Evolutionary conservation across 139 green algal genomes (phyloP).

Genomic region (Chlorella sp.): DNA sequence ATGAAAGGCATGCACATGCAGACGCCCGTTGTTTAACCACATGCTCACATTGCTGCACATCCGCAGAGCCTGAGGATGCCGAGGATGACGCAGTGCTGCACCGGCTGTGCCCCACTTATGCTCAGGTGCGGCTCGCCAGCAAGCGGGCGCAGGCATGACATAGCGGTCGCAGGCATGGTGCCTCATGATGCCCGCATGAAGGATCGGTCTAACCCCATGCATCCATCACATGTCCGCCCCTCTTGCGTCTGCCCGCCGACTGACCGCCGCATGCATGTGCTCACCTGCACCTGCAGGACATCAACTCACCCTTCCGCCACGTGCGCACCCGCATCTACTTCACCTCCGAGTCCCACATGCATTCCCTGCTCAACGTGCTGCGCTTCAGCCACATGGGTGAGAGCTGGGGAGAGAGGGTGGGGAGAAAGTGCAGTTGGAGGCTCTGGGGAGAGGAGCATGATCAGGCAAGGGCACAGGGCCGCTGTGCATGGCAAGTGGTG

Average conservation of each 20-base stretch:
- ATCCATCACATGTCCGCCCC: too few relatives aligned
- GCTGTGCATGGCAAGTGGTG: too few relatives aligned
- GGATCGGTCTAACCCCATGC: too few relatives aligned
- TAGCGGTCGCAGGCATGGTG: too few relatives aligned
- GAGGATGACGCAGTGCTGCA: slow-evolving; percentile 31
- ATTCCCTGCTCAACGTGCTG: slow-evolving; percentile 96
- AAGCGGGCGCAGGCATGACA: neutral
- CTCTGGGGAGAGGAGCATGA: too few relatives aligned
- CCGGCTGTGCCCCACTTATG: slow-evolving; percentile 88
- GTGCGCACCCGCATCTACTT: slow-evolving; percentile 99
- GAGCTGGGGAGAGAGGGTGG: too few relatives aligned
- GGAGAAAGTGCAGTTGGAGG: too few relatives aligned
- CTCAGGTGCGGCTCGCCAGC: slow-evolving; percentile 48
- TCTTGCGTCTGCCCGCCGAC: too few relatives aligned
- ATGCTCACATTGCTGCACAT: neutral
- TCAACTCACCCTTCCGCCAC: slow-evolving; percentile 95
- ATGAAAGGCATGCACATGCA: too few relatives aligned
- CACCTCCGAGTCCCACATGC: slow-evolving; percentile 95
- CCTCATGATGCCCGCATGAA: too few relatives aligned
- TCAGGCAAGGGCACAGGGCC: too few relatives aligned
- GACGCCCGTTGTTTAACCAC: too few relatives aligned
- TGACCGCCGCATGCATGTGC: neutral
- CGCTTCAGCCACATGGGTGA: slow-evolving; percentile 78
- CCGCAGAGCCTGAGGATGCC: slow-evolving; percentile 23
- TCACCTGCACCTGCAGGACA: slow-evolving; percentile 63